Percentiles rank a stretch among this genome's conserved stretches.
Evolutionary conservation across 805 yeast genomes (phyloP).

Genomic region (Candida bentonensis): DNA sequence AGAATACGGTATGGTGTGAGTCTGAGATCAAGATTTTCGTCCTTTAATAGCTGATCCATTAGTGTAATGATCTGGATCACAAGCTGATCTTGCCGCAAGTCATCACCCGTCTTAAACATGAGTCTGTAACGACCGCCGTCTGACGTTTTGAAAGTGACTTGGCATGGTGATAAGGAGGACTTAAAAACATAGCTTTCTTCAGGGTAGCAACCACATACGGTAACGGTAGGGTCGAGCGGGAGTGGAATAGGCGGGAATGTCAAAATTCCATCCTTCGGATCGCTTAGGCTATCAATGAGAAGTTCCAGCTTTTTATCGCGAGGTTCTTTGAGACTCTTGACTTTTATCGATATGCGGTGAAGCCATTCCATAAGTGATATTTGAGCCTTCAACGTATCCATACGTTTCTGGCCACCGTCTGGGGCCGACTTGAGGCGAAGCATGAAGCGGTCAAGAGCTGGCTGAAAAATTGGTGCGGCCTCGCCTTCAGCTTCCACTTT

Average conservation of each 20-base stretch:
- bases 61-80: conserved; percentile 85
- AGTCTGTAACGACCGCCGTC: conserved; percentile 47
- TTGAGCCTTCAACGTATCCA: conserved; percentile 36
- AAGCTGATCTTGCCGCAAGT: conserved; percentile 88
- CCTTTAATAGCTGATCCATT: conserved; percentile 77
- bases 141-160: conserved; percentile 56
- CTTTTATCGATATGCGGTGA: conserved; percentile 46
- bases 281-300: conserved; percentile 42
- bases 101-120: conserved; percentile 94
- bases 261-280: conserved; percentile 27
- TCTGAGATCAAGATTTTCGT: conserved; percentile 80
- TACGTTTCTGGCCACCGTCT: conserved; percentile 19
- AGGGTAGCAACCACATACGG: conserved; percentile 62
- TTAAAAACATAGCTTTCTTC: conserved; percentile 79
- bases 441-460: conserved; percentile 33
- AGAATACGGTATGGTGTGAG: conserved; percentile 80
- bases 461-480: conserved; percentile 29
- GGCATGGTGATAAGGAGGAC: conserved; percentile 78
- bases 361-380: conserved; percentile 54
- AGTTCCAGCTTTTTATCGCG: conserved; percentile 64
- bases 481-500: conserved; percentile 72
- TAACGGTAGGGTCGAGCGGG: conserved; percentile 73
- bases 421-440: conserved; percentile 20
- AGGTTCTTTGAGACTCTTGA: conserved; percentile 58
- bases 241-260: conserved; percentile 44